Evolutionary conservation across 192 early-diverging fungal genomes (phyloP).

Genomic region (Umbelopsis sp.): DNA sequence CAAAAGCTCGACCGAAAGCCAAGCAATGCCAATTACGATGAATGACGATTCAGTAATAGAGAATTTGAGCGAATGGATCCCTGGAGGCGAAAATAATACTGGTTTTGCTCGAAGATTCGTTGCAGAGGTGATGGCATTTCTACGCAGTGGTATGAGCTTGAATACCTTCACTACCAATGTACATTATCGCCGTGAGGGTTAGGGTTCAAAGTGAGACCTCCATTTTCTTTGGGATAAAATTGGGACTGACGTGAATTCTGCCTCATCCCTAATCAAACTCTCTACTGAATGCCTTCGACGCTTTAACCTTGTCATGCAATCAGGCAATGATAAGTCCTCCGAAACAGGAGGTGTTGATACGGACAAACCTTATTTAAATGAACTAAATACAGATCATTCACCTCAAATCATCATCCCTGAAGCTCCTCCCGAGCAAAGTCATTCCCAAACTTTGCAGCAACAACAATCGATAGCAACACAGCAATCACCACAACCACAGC

Average conservation of each 20-base stretch:
- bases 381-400: not conserved
- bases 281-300: not conserved
- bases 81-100: not conserved
- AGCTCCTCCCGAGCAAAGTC: not conserved
- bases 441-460: not conserved
- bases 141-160: conserved; percentile 11
- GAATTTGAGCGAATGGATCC: conserved; percentile 16
- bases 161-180: conserved; percentile 15
- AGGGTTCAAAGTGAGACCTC: not conserved
- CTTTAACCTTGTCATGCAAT: not conserved
- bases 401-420: not conserved
- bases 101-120: conserved; percentile 16
- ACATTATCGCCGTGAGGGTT: conserved; percentile 2
- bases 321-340: conserved; percentile 10
- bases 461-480: not conserved
- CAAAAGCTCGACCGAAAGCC: not conserved
- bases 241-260: not conserved
- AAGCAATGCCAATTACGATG: conserved; percentile 5
- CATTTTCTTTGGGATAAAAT: not conserved
- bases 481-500: not conserved
- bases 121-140: conserved; percentile 17
- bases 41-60: conserved; percentile 11
- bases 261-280: not conserved
- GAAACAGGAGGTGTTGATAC: not conserved
- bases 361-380: not conserved